phyloP scores from a whole-genome alignment of 306 rosid genomes.

The Vigna reflexopilosa region DNA sequence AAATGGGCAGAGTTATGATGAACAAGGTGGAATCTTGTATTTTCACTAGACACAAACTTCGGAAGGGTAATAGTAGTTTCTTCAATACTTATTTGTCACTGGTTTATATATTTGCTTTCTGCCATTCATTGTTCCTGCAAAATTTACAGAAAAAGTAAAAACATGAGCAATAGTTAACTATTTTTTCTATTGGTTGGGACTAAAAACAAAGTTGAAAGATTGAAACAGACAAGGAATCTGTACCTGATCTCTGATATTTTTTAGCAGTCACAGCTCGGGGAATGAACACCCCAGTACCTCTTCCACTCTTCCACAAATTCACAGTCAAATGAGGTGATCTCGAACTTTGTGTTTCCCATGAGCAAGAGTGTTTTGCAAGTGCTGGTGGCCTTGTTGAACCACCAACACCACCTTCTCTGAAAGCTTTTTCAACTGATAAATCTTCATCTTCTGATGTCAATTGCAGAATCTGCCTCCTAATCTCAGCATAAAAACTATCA shows the following conservation, averaged over 20 bases:
- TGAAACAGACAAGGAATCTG: background rate
- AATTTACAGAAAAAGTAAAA: background rate
- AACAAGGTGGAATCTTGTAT: conserved; percentile 1
- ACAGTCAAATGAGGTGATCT: conserved; percentile 46
- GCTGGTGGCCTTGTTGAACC: background rate
- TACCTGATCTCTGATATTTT: conserved; percentile 49
- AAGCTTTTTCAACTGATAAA: conserved; percentile 27
- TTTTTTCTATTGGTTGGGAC: background rate
- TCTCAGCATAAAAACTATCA: conserved; percentile 64
- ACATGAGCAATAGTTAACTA: background rate
- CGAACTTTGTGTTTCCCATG: conserved; percentile 43
- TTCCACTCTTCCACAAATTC: conserved; percentile 53
- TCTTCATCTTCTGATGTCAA: conserved; percentile 55
- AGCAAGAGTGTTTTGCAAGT: conserved; percentile 29
- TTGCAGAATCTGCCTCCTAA: conserved; percentile 64
- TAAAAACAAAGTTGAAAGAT: background rate
- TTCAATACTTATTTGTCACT: conserved; percentile 40
- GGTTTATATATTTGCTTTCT: conserved; percentile 41
- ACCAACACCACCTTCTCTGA: conserved; percentile 11
- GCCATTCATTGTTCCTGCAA: conserved; percentile 49
- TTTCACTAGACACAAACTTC: background rate
- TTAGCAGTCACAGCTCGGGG: conserved; percentile 49
- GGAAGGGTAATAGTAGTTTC: conserved; percentile 1
- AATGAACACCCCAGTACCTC: conserved; percentile 78
- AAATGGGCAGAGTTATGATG: background rate